phyloP scores from a whole-genome alignment of 2,329 filamentous ascomycete genomes.

The Emmonsia crescens region DNA sequence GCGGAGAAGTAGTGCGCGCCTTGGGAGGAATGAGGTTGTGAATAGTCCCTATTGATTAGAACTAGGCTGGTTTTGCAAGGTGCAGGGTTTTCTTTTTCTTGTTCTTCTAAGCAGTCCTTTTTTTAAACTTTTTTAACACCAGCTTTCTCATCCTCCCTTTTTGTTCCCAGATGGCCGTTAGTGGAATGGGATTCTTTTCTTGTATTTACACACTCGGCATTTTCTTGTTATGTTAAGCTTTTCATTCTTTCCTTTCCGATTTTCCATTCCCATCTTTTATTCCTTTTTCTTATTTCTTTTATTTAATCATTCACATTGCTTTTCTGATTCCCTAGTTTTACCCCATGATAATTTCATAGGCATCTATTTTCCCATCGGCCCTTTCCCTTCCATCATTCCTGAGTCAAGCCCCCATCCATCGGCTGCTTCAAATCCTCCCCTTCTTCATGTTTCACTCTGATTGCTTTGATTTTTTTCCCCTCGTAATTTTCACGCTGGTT shows the following conservation, averaged over 20 bases:
- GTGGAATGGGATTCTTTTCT: background rate
- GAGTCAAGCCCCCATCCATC: too few species aligned
- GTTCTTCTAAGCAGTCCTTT: background rate
- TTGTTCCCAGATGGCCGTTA: background rate
- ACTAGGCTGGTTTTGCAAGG: too few species aligned
- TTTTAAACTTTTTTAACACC: background rate
- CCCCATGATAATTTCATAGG: background rate
- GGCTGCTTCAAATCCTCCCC: too few species aligned
- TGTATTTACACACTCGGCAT: background rate
- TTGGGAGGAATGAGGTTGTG: constrained; percentile 72
- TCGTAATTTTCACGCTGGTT: background rate
- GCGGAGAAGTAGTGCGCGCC: constrained; percentile 39
- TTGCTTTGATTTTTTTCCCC: constrained; percentile 2
- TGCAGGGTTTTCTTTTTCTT: background rate
- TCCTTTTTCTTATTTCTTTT: background rate
- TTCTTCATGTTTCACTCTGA: background rate
- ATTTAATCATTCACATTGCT: background rate
- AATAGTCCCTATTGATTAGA: constrained; percentile 52
- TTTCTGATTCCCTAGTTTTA: background rate
- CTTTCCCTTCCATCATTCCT: background rate
- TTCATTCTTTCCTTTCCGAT: too few species aligned
- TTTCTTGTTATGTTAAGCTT: too few species aligned
- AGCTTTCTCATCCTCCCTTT: background rate
- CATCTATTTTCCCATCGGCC: background rate
- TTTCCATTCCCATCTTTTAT: background rate